phyloP scores from a whole-genome alignment of 352 stramenopile genomes.

The Globisporangium okanoganense region DNA sequence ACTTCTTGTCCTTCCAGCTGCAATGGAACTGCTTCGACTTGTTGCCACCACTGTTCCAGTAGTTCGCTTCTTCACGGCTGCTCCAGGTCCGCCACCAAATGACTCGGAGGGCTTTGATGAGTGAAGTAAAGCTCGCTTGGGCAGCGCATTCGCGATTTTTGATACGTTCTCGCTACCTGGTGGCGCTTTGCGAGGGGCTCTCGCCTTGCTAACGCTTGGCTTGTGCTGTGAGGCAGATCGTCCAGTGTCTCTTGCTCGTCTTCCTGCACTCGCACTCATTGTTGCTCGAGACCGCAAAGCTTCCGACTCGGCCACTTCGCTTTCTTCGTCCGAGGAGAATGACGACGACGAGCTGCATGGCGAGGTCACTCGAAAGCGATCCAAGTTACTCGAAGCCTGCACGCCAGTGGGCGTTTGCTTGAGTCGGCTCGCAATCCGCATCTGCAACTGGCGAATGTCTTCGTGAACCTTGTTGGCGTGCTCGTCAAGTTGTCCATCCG shows the following conservation, averaged over 20 bases:
- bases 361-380: constrained; percentile 6
- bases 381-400: neutral
- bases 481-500: constrained; percentile 31
- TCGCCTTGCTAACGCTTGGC: neutral
- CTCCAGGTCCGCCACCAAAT: neutral
- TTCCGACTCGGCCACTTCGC: constrained; percentile 4
- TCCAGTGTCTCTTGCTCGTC: neutral
- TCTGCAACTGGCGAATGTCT: constrained; percentile 65
- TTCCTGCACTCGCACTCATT: neutral
- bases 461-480: constrained; percentile 67
- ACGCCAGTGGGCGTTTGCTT: constrained; percentile 47
- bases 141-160: neutral
- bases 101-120: neutral
- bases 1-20: neutral
- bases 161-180: constrained; percentile 6
- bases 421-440: constrained; percentile 56
- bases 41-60: neutral
- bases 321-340: constrained; percentile 29
- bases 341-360: constrained; percentile 25
- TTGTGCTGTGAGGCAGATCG: neutral
- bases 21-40: neutral
- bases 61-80: neutral
- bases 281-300: too few relatives aligned
- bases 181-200: neutral
- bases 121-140: neutral